Conservation (phyloP, 345 rosid genomes). For the Sisymbrium irio region DNA sequence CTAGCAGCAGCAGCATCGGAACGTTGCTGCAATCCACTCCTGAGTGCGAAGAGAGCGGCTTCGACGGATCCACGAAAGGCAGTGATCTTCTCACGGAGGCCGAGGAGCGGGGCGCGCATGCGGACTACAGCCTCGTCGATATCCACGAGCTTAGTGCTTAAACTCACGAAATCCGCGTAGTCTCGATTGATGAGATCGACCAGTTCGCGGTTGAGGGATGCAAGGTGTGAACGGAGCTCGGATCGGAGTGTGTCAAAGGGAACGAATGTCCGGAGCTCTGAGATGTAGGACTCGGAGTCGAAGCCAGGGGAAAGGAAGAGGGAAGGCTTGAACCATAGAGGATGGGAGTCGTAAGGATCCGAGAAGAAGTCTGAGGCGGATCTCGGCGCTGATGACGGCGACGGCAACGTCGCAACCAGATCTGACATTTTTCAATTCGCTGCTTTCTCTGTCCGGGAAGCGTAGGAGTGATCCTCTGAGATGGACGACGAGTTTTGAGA, state of each 20-base stretch:
- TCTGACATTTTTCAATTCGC: conserved; percentile 45
- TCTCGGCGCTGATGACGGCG: conserved; percentile 66
- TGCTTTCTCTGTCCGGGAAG: background rate
- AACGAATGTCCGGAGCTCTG: conserved; percentile 94
- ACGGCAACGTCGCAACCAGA: conserved; percentile 48
- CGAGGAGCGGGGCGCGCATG: conserved; percentile 96
- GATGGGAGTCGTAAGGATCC: conserved; percentile 83
- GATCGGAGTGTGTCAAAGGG: conserved; percentile 94
- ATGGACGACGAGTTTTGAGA: background rate
- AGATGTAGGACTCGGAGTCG: conserved; percentile 86
- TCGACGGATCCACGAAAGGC: conserved; percentile 74
- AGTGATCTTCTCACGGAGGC: conserved; percentile 83
- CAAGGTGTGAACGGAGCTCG: conserved; percentile 78
- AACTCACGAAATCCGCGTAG: conserved; percentile 90
- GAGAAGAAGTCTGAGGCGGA: conserved; percentile 86
- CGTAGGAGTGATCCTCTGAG: background rate
- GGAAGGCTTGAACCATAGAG: conserved; percentile 90
- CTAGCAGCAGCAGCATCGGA: conserved; percentile 92
- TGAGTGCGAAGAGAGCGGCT: conserved; percentile 61
- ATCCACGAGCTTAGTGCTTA: conserved; percentile 95
- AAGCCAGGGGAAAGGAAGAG: conserved; percentile 77
- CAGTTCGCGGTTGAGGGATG: conserved; percentile 92
- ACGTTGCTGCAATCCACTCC: conserved; percentile 81
- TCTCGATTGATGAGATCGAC: conserved; percentile 98
- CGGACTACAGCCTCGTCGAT: conserved; percentile 87